These are phyloP conservation scores for Colletotrichum filicis DNA, from an alignment of 2,329 filamentous ascomycete species.

Conservation along the genomic window DNA sequence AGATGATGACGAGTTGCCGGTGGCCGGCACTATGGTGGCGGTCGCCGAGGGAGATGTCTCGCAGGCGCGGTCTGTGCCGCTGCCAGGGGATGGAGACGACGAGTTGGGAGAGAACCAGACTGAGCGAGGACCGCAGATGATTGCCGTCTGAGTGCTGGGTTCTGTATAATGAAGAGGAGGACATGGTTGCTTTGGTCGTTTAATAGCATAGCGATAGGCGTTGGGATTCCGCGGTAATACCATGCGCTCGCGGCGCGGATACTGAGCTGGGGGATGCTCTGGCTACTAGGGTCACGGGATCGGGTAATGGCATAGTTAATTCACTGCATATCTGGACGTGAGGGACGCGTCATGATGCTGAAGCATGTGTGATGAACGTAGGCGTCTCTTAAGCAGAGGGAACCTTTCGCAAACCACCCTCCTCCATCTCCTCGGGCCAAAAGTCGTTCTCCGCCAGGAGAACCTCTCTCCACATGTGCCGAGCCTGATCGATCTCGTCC, in stretches of 20 bases:
- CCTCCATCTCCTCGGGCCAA: slow-evolving; percentile 56
- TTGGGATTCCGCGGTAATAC: slow-evolving; percentile 29
- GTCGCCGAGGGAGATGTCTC: neutral
- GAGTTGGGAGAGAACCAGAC: neutral
- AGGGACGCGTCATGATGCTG: neutral
- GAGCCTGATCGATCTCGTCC: slow-evolving; percentile 48
- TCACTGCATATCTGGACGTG: neutral
- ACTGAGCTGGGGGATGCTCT: neutral
- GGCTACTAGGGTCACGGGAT: neutral
- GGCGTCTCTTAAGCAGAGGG: neutral
- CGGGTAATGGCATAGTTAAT: neutral
- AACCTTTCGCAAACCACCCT: neutral
- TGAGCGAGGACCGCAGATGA: slow-evolving; percentile 2
- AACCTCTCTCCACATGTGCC: slow-evolving; percentile 60
- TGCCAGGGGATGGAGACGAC: neutral
- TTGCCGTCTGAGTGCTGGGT: slow-evolving; percentile 16
- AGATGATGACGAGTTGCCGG: neutral
- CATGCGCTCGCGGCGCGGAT: slow-evolving; percentile 2
- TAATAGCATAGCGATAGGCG: slow-evolving; percentile 30
- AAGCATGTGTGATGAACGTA: neutral
- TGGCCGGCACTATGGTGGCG: neutral
- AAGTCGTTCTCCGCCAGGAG: slow-evolving; percentile 68
- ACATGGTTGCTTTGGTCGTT: neutral
- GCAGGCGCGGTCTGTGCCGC: neutral
- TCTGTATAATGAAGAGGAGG: neutral